A percentile compares a stretch with the other conserved stretches of the same genome.
Evolutionary conservation across 192 early-diverging fungal genomes (phyloP).

Genomic region (Umbelopsis sp.): DNA sequence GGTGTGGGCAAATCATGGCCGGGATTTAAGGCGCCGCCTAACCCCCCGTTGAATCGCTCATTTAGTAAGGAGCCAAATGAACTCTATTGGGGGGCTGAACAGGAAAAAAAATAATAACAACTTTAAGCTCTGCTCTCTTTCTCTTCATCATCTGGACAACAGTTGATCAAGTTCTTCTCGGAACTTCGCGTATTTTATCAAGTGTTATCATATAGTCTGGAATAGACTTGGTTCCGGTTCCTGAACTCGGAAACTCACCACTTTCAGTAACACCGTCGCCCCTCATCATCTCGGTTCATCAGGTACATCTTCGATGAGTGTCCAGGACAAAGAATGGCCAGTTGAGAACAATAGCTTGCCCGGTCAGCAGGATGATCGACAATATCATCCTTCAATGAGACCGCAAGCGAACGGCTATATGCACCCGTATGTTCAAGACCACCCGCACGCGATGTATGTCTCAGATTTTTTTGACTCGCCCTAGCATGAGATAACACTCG

Average conservation of each 20-base stretch:
- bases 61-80: slow-evolving; percentile 21
- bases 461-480: background rate
- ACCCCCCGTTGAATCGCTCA: slow-evolving; percentile 15
- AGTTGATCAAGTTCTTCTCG: slow-evolving; percentile 12
- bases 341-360: slow-evolving; percentile 10
- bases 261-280: background rate
- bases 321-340: slow-evolving; percentile 21
- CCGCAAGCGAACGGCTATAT: slow-evolving; percentile 1
- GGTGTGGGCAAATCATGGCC: slow-evolving; percentile 9
- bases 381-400: slow-evolving; percentile 14
- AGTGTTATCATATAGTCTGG: background rate
- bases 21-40: slow-evolving; percentile 15
- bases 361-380: slow-evolving; percentile 18
- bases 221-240: slow-evolving; percentile 3
- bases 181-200: slow-evolving; percentile 15
- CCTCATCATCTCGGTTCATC: slow-evolving; percentile 20
- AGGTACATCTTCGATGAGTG: slow-evolving; percentile 17
- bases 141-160: slow-evolving; percentile 22
- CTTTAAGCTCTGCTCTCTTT: slow-evolving; percentile 19
- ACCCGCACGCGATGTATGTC: slow-evolving; percentile 20
- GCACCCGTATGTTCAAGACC: slow-evolving; percentile 9
- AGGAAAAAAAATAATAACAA: slow-evolving; percentile 23
- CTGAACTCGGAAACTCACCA: background rate
- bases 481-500: background rate
- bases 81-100: slow-evolving; percentile 23